A percentile compares a stretch with the other conserved stretches of the same genome.
These are phyloP conservation scores for Argentina anserina DNA, from an alignment of 306 rosid species.

Conservation along the genomic window DNA sequence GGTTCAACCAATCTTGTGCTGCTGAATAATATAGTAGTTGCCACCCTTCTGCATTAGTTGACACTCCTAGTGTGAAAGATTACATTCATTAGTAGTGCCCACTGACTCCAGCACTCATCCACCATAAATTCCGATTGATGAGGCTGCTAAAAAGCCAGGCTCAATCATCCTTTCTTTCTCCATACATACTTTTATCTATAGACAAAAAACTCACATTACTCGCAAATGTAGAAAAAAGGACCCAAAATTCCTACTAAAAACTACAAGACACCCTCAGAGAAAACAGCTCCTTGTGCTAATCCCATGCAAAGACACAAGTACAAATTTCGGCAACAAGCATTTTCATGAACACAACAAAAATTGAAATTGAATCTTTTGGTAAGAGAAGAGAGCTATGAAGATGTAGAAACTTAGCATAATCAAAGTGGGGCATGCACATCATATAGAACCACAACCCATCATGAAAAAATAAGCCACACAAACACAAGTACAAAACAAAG, in stretches of 20 bases:
- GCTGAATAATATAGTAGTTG: conserved; percentile 54
- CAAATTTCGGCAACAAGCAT: neutral
- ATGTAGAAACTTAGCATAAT: neutral
- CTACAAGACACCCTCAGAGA: neutral
- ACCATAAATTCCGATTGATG: conserved; percentile 51
- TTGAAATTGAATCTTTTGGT: neutral
- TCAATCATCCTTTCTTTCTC: conserved; percentile 3
- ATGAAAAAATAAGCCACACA: neutral
- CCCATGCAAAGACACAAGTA: neutral
- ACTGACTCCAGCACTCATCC: conserved; percentile 23
- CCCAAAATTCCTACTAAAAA: neutral
- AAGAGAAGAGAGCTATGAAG: neutral
- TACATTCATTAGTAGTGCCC: neutral
- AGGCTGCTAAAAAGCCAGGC: conserved; percentile 35
- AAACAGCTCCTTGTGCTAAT: neutral
- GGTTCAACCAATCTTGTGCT: conserved; percentile 81
- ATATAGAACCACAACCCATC: neutral
- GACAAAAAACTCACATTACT: neutral
- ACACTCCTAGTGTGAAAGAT: conserved; percentile 51
- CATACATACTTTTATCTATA: neutral
- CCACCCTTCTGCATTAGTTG: conserved; percentile 57
- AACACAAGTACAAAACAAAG: neutral
- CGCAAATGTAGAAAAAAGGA: neutral
- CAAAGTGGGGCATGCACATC: neutral
- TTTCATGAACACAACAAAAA: neutral